These are phyloP conservation scores for Penicillium cinerascens DNA, from an alignment of 495 filamentous ascomycete species.

Conservation along the genomic window DNA sequence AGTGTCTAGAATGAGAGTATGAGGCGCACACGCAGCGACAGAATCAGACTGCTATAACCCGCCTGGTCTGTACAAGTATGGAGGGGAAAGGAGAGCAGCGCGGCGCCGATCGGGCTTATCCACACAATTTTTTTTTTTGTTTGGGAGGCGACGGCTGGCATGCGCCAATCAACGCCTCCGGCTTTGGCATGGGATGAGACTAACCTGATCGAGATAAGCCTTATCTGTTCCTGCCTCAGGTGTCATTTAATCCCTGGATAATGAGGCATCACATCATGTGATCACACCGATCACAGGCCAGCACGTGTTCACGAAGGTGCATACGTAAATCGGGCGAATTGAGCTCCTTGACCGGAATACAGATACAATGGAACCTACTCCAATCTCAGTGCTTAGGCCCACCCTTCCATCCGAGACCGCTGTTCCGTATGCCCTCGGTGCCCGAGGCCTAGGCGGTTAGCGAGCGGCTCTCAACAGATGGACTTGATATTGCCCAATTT, in stretches of 20 bases:
- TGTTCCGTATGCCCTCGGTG: not conserved
- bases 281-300: not conserved
- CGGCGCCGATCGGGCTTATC: constrained; percentile 17
- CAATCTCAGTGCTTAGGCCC: not conserved
- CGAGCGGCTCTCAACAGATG: not conserved
- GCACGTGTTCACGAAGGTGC: not conserved
- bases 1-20: not conserved
- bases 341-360: not conserved
- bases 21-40: constrained; percentile 1
- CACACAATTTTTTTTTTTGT: constrained; percentile 26
- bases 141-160: constrained; percentile 16
- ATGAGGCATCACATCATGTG: not conserved
- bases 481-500: not conserved
- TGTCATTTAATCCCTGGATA: not conserved
- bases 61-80: constrained; percentile 7
- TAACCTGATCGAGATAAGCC: constrained; percentile 6
- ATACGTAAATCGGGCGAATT: not conserved
- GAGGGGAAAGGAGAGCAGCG: not conserved
- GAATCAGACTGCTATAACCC: constrained; percentile 5
- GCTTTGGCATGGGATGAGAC: constrained; percentile 11
- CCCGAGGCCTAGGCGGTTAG: not conserved
- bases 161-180: constrained; percentile 8
- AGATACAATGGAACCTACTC: not conserved
- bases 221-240: constrained; percentile 11
- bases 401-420: constrained; percentile 1